These are phyloP conservation scores for Chaetomium fimeti DNA, from an alignment of 495 filamentous ascomycete genomes.

Conservation along the genomic window DNA sequence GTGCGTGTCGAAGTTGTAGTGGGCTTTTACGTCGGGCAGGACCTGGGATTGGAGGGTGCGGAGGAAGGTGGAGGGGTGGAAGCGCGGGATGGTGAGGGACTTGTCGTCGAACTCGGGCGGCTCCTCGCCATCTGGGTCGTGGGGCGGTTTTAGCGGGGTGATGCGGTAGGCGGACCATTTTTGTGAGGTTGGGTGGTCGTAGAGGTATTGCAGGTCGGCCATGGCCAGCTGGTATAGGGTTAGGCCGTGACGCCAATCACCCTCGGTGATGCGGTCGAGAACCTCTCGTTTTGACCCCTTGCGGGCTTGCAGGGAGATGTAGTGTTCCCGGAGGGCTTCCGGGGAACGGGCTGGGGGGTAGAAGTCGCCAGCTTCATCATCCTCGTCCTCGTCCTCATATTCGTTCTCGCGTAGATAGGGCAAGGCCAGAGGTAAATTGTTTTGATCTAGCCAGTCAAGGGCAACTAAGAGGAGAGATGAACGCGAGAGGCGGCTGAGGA, in stretches of 20 bases:
- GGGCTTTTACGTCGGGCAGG: slow-evolving; percentile 71
- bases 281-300: slow-evolving; percentile 74
- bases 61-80: slow-evolving; percentile 74
- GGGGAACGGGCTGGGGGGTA: slow-evolving; percentile 62
- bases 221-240: slow-evolving; percentile 76
- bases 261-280: slow-evolving; percentile 70
- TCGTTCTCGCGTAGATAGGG: slow-evolving; percentile 50
- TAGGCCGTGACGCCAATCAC: slow-evolving; percentile 79
- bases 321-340: slow-evolving; percentile 61
- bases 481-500: slow-evolving; percentile 67
- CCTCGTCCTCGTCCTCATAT: slow-evolving; percentile 43
- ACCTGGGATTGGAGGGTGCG: slow-evolving; percentile 68
- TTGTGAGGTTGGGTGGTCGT: slow-evolving; percentile 68
- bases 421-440: slow-evolving; percentile 54
- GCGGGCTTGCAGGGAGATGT: slow-evolving; percentile 50
- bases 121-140: slow-evolving; percentile 36
- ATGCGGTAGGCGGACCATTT: slow-evolving; percentile 73
- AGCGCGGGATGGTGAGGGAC: slow-evolving; percentile 59
- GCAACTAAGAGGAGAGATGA: slow-evolving; percentile 66
- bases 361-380: slow-evolving; percentile 49
- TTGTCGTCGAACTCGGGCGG: slow-evolving; percentile 39
- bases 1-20: slow-evolving; percentile 70
- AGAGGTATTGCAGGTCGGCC: slow-evolving; percentile 73
- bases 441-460: slow-evolving; percentile 69
- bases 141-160: slow-evolving; percentile 41